phyloP scores from a whole-genome alignment of 2,329 filamentous ascomycete genomes.

The Cercospora brassicicola region DNA sequence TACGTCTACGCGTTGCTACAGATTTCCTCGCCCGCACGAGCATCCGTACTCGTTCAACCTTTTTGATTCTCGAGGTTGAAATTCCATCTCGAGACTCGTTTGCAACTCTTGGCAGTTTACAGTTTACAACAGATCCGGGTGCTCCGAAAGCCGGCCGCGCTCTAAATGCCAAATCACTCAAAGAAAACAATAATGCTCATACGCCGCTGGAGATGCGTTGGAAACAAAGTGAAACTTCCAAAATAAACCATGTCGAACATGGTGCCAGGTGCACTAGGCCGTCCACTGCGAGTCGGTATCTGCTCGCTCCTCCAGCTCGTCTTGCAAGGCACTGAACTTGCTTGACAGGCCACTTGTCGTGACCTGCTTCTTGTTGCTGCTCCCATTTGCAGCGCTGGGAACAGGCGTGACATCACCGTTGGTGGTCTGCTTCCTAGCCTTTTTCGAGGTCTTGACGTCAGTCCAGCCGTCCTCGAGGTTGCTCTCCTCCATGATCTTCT shows the following conservation, averaged over 20 bases:
- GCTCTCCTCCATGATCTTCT: slow-evolving; percentile 49
- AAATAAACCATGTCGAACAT: background rate
- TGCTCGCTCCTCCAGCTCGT: slow-evolving; percentile 2
- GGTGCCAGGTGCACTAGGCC: background rate
- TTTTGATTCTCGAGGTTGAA: background rate
- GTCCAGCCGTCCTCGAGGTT: slow-evolving; percentile 60
- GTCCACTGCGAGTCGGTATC: background rate
- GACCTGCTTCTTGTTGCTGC: slow-evolving; percentile 16
- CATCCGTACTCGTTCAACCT: background rate
- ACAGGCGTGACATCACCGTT: slow-evolving; percentile 26
- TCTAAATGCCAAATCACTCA: background rate
- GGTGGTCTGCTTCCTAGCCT: slow-evolving; percentile 49
- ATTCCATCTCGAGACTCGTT: background rate
- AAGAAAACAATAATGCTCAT: background rate
- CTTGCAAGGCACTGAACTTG: slow-evolving; percentile 1
- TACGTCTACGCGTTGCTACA: background rate
- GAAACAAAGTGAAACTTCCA: background rate
- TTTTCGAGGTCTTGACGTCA: slow-evolving; percentile 57
- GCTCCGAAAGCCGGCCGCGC: background rate
- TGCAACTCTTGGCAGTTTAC: background rate
- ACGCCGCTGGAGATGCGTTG: background rate
- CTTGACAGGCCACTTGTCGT: slow-evolving; percentile 12
- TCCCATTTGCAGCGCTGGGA: slow-evolving; percentile 10
- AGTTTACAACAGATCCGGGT: background rate
- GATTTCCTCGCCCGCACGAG: background rate